Percentiles rank a stretch among this genome's conserved stretches.
phyloP scores from a whole-genome alignment of 768 basidiomycete species.

The Mycena latifolia region DNA sequence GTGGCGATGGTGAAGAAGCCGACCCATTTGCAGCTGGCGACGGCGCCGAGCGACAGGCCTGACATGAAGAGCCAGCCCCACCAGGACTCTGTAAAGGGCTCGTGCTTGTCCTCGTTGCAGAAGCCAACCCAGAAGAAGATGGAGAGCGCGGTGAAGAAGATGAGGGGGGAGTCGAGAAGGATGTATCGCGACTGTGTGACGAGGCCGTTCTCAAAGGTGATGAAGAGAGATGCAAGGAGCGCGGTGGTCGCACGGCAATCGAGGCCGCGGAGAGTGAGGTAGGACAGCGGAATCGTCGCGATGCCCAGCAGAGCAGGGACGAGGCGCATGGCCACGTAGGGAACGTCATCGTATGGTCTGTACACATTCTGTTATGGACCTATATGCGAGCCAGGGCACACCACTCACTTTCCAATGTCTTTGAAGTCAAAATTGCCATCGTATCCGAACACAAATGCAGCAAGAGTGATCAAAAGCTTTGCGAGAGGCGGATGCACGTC shows the following conservation, averaged over 20 bases:
- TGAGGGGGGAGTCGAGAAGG: conserved; percentile 96
- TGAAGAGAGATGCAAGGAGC: conserved; percentile 88
- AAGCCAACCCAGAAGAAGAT: conserved; percentile 91
- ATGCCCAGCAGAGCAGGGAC: conserved; percentile 93
- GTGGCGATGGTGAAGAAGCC: conserved; percentile 98
- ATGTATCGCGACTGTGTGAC: conserved; percentile 97
- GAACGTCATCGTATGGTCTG: conserved; percentile 88
- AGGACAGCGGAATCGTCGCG: conserved; percentile 89
- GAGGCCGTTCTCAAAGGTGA: conserved; percentile 97
- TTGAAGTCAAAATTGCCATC: conserved; percentile 97
- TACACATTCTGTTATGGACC: conserved; percentile 18
- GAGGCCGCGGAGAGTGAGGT: conserved; percentile 93
- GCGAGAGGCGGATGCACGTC: conserved; percentile 99
- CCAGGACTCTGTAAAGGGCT: conserved; percentile 89
- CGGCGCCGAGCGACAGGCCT: conserved; percentile 92
- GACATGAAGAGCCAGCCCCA: conserved; percentile 93
- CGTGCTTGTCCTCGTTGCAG: conserved; percentile 88
- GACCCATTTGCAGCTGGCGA: conserved; percentile 97
- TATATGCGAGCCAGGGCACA: neutral
- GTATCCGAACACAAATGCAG: conserved; percentile 88
- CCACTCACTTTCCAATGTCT: conserved; percentile 92
- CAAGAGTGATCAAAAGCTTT: conserved; percentile 94
- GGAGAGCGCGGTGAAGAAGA: conserved; percentile 97
- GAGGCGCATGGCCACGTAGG: conserved; percentile 97
- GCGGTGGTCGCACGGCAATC: conserved; percentile 94